Evolutionary conservation across 148 eudicot genomes (phyloP).

Genomic region (Cornus florida): DNA sequence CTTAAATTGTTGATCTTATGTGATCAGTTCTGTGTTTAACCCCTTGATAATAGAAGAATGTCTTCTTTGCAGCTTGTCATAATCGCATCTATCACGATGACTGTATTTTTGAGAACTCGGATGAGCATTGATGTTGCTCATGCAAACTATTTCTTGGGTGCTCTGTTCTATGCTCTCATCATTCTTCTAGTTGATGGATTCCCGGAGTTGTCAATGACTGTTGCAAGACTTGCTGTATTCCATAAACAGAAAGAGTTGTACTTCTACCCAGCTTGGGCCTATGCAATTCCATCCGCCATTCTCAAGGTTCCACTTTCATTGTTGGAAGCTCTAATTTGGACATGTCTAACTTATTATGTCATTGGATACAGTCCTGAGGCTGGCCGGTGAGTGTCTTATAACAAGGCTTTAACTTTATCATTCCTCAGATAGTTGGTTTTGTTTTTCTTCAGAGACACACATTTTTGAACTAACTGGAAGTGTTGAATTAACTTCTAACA

Average conservation of each 20-base stretch:
- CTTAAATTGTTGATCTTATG: background rate
- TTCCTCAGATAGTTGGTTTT: too few species aligned
- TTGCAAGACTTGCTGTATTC: constrained; percentile 65
- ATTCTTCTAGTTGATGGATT: constrained; percentile 63
- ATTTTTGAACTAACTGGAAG: background rate
- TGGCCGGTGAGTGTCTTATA: constrained; percentile 53
- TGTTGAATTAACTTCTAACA: background rate
- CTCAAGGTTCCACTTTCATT: constrained; percentile 75
- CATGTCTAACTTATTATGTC: constrained; percentile 66
- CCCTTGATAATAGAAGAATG: background rate
- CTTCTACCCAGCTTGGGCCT: constrained; percentile 89
- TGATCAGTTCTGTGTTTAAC: background rate
- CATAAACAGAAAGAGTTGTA: constrained; percentile 79
- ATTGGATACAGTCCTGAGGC: constrained; percentile 74
- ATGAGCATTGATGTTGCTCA: constrained; percentile 56
- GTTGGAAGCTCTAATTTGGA: constrained; percentile 58
- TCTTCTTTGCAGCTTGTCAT: constrained; percentile 54
- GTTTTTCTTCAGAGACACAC: background rate
- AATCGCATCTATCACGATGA: constrained; percentile 57
- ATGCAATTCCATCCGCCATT: constrained; percentile 69
- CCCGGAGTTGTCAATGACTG: constrained; percentile 64
- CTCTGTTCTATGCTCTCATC: constrained; percentile 58
- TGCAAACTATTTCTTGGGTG: constrained; percentile 67
- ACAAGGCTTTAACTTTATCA: background rate
- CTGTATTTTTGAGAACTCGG: constrained; percentile 59